Conservation (phyloP, 1,139 yeast genomes). For the Meyerozyma athensensis region DNA sequence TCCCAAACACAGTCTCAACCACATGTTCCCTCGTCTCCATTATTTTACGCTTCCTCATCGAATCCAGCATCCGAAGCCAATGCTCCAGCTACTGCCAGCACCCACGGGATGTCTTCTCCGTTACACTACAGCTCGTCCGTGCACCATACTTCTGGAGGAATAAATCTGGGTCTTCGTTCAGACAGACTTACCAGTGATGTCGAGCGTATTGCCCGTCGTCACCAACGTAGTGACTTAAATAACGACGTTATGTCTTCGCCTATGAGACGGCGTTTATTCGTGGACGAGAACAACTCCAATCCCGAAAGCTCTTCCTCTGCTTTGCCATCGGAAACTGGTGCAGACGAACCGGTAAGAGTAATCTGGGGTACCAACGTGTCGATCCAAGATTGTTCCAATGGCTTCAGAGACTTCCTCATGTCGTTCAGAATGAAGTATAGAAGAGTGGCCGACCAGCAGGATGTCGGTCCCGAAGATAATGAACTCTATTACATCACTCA, state of each 20-base stretch:
- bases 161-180: constrained; percentile 24
- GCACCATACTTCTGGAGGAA: constrained; percentile 26
- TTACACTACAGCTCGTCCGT: constrained; percentile 42
- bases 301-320: constrained; percentile 22
- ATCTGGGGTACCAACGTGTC: constrained; percentile 99
- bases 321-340: constrained; percentile 24
- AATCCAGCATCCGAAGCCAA: constrained; percentile 37
- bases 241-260: constrained; percentile 42
- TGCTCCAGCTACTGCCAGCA: constrained; percentile 16
- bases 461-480: constrained; percentile 56
- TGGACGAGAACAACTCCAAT: constrained; percentile 16
- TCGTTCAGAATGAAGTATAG: constrained; percentile 79
- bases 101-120: constrained; percentile 38
- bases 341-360: constrained; percentile 74
- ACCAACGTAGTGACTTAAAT: constrained; percentile 36
- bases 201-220: constrained; percentile 40
- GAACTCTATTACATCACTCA: constrained; percentile 70
- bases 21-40: constrained; percentile 61
- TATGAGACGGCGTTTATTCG: constrained; percentile 33
- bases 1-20: constrained; percentile 31
- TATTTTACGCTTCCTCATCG: constrained; percentile 56
- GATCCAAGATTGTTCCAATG: constrained; percentile 76
- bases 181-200: constrained; percentile 39
- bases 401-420: constrained; percentile 78
- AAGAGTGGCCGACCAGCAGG: constrained; percentile 49